Base-by-base conservation (phyloP, 768 basidiomycete genomes). In the Termitomyces sp. region DNA sequence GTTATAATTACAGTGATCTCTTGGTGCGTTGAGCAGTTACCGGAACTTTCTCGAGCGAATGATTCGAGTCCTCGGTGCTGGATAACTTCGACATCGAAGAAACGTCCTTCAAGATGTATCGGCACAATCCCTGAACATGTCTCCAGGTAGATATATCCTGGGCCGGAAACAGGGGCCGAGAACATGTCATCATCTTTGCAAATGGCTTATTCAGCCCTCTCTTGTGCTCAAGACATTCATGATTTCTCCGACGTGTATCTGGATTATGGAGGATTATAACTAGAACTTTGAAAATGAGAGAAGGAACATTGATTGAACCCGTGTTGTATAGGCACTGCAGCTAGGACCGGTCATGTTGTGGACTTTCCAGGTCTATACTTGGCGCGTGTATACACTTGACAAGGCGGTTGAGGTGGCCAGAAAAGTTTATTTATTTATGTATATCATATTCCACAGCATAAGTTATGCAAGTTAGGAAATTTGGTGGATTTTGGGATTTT, bases 121-220 rank as follows among this genome's bases (percentile, higher is more conserved):
- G 14, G 14, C 64, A 12, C 63, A 14, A 12, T 64, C 63, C 38
- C 59, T 64, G 40, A 74, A 60, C 11, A 77, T 74, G 31, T 3
- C 9, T 17, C 17, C 15, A 43, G 17, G 14, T 40, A 20, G 8
- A 3, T 40, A 46, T 2, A 47, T 12, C 4, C 17, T 42, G 40
- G 31, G 40, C 54, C 54, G 53, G 40, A 42, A 55, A 52, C 20
- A 10, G 37, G 25, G 32, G 42, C 54, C 42, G 54, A 68, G 36
- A 38, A 49, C 47, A 40, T 58, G 57, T 58, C 57, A 48, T 56
- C 55, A 43, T 34, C 31, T 43, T 56, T 45, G 31, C 55, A 43
- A 25, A 31, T 3, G 8, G 55, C 38, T 54, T 11, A 55, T 55
- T 40, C 53, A 54, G 38, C 52, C 14, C 15, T 31, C 10, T 8